Evolutionary conservation across 768 basidiomycete species (phyloP).

Genomic region (Mrakia blollopis): DNA sequence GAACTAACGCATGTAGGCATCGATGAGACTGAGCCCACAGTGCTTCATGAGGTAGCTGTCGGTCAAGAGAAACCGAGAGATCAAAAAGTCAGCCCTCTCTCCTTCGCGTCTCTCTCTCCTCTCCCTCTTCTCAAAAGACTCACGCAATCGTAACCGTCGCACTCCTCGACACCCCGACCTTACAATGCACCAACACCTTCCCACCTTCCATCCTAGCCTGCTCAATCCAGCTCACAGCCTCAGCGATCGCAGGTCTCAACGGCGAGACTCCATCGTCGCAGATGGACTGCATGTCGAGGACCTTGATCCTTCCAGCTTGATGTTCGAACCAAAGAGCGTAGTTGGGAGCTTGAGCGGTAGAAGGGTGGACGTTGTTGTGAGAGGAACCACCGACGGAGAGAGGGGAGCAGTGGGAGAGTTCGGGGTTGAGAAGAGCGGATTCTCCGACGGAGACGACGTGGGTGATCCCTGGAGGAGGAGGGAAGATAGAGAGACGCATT

Average conservation of each 20-base stretch:
- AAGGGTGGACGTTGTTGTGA: too few species aligned
- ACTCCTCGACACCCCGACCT: constrained; percentile 96
- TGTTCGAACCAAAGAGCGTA: constrained; percentile 28
- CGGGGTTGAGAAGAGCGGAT: constrained; percentile 77
- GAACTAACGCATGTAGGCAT: constrained; percentile 59
- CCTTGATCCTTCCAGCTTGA: constrained; percentile 29
- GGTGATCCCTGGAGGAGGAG: constrained; percentile 61
- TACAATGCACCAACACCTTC: constrained; percentile 88
- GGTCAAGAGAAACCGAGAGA: neutral
- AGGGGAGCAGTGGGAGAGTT: neutral
- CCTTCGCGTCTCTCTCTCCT: neutral
- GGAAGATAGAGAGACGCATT: neutral
- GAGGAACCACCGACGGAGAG: neutral
- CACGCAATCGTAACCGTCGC: constrained; percentile 76
- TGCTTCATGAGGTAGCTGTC: constrained; percentile 89
- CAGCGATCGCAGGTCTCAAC: constrained; percentile 77
- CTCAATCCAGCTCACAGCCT: constrained; percentile 92
- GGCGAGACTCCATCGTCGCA: constrained; percentile 97
- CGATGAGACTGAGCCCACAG: constrained; percentile 73
- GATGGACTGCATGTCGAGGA: constrained; percentile 49
- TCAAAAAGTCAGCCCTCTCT: neutral
- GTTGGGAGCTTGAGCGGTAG: constrained; percentile 11
- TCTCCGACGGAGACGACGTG: constrained; percentile 97
- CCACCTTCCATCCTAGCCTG: constrained; percentile 74
- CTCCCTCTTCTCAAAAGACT: constrained; percentile 40